Evolutionary conservation across 2,329 filamentous ascomycete species (phyloP), one percentile per base, ranked within the genome.

Genomic region (Venturia aucupariae): DNA sequence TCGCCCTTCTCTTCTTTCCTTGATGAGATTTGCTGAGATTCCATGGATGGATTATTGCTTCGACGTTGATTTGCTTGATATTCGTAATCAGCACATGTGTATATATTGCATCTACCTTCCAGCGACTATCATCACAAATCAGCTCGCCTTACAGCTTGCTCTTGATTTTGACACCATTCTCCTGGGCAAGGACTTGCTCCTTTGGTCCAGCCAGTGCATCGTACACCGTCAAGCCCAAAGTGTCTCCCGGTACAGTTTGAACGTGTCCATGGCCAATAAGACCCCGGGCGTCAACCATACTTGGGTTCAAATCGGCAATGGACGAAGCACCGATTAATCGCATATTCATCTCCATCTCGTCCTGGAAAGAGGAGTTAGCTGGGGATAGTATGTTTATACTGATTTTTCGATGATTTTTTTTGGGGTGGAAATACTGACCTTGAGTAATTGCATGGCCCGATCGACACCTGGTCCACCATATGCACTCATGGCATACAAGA

Each of bases 341-440:
- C 94, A 99, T 97, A 73, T 93, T 94, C 93, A 97, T 97, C 79
- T 95, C 92, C 85, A 99, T 90, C 82, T 99, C 94, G 72, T 97
- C 94, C 79, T 90, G 92, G 1, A 69, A 96, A 82, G 65, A 96
- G n/a, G n/a, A 79, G 76, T 76, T 24, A 39, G 54, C 24, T 17
- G 39, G 32, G 2, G 11, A 39, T 19, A 15, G 55, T 10, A 3
- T n/a, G 39, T n/a, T n/a, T n/a, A n/a, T n/a, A n/a, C n/a, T n/a
- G n/a, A n/a, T n/a, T n/a, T n/a, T n/a, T n/a, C n/a, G n/a, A n/a
- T n/a, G n/a, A n/a, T n/a, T n/a, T n/a, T n/a, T n/a, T n/a, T n/a
- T n/a, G n/a, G 35, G 15, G 1, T 13, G 38, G 11, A 38, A 60
- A 7, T 4, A 60, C 63, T 2, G 8, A 64, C 38, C 42, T 73